phyloP scores from a whole-genome alignment of 805 yeast genomes.

The Pichia cephalocereana region DNA sequence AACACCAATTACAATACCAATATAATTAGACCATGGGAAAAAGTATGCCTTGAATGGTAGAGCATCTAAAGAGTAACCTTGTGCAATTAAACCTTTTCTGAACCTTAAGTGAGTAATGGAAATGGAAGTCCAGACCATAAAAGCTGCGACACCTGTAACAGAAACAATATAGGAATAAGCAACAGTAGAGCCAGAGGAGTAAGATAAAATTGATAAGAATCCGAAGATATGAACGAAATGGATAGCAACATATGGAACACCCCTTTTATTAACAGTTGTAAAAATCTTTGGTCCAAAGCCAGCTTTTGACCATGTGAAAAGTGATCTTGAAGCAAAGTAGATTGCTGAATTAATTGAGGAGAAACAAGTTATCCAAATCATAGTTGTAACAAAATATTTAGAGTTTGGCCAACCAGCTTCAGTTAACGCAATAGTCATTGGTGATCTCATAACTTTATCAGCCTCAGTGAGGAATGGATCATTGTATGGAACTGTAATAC shows the following conservation, averaged over 20 bases:
- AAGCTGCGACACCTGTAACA: constrained; percentile 57
- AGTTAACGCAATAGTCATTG: constrained; percentile 39
- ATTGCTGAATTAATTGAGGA: constrained; percentile 65
- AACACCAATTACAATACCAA: constrained; percentile 40
- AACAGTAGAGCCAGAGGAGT: constrained; percentile 48
- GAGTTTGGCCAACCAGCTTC: constrained; percentile 45
- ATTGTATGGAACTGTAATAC: constrained; percentile 50
- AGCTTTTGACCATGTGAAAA: constrained; percentile 54
- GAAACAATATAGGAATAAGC: constrained; percentile 56
- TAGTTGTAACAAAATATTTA: constrained; percentile 49
- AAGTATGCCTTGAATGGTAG: constrained; percentile 45
- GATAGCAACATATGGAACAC: constrained; percentile 58
- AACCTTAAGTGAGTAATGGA: constrained; percentile 49
- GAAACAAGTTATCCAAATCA: constrained; percentile 53
- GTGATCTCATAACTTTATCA: constrained; percentile 35
- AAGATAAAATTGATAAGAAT: constrained; percentile 45
- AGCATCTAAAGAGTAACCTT: constrained; percentile 35
- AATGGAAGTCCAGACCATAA: constrained; percentile 58
- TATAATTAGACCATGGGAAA: constrained; percentile 42
- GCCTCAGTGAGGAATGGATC: constrained; percentile 35
- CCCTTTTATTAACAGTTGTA: constrained; percentile 41
- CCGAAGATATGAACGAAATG: constrained; percentile 46
- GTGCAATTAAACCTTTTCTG: constrained; percentile 36
- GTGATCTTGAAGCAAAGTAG: constrained; percentile 59
- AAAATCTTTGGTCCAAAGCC: constrained; percentile 39